These are phyloP conservation scores for Cercospora sojina DNA, from an alignment of 2,329 filamentous ascomycete species.

Conservation along the genomic window DNA sequence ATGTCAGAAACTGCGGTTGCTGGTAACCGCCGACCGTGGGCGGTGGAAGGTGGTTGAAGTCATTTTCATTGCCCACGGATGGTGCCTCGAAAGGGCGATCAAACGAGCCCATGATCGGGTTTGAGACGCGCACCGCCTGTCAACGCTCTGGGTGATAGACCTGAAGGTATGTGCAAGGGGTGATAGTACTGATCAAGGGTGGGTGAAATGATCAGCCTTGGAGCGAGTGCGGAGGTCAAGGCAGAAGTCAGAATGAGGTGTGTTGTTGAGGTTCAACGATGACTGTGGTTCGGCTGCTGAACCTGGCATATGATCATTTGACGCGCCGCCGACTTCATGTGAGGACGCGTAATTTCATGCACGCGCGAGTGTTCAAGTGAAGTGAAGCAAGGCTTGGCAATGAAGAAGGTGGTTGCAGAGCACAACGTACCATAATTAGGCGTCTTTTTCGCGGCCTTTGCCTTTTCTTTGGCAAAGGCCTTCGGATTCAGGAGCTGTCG, in stretches of 20 bases:
- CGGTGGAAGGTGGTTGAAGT: constrained; percentile 19
- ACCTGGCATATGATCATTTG: constrained; percentile 1
- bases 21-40: constrained; percentile 14
- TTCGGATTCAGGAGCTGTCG: constrained; percentile 42
- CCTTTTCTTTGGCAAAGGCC: constrained; percentile 39
- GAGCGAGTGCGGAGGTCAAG: constrained; percentile 10
- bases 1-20: constrained; percentile 4
- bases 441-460: constrained; percentile 30
- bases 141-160: not conserved
- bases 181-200: not conserved
- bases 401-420: not conserved
- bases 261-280: not conserved
- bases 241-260: constrained; percentile 9
- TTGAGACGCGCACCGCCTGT: not conserved
- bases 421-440: constrained; percentile 35
- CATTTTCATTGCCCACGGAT: not conserved
- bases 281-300: not conserved
- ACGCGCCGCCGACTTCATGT: not conserved
- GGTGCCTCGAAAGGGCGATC: not conserved
- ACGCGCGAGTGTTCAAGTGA: constrained; percentile 11
- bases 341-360: constrained; percentile 1
- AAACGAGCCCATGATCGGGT: not conserved
- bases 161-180: constrained; percentile 1
- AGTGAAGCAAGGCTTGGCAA: constrained; percentile 16
- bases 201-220: not conserved